Evolutionary conservation across 495 filamentous ascomycete species (phyloP), one percentile per base, ranked within the genome.

Genomic region (Penicillium flavigenum): DNA sequence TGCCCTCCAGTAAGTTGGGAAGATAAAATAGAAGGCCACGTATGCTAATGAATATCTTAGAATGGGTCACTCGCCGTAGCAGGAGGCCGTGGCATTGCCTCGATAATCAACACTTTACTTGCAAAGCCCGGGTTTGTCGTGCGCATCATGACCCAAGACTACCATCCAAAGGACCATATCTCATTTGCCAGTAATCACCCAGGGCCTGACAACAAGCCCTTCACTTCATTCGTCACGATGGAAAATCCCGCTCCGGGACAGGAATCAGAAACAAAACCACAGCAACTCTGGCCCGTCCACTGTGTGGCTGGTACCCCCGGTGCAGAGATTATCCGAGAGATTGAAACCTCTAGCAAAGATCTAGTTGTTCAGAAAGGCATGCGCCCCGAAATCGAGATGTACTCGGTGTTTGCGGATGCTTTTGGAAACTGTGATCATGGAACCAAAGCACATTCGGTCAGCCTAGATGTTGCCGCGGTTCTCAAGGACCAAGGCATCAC

Each of bases 141-240:
- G 50, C 88, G 86, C 48, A 76, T 97, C 57, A 90, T 90, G 47
- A 96, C 92, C 24, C 86, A 90, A 65, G 94, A 98, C 79, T 96
- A 82, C 78, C 94, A 98, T 68, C 94, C 94, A 0, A 57, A 60
- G 6, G 69, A 88, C 66, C 94, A 98, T 75, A 82, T 96, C 70
- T 98, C 95, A 39, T 98, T 98, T 72, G 91, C 89, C 24, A 75
- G 75, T 36, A 94, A 92, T 73, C 91, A 98, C 70, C 62, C 80
- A 7, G 66, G 77, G 44, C 79, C 82, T 22, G 77, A 86, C 59
- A 88, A 88, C 63, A 66, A 72, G 44, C 83, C 94, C 3, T 96
- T 90, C 68, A 65, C 74, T 27, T 84, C 84, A 47, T 76, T 65
- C 47, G 74, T 84, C 51, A 83, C 74, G 8, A 83, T 96, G 65